These are phyloP conservation scores for Nakazawaea wyomingensis DNA, from an alignment of 805 yeast genomes.

Conservation along the genomic window DNA sequence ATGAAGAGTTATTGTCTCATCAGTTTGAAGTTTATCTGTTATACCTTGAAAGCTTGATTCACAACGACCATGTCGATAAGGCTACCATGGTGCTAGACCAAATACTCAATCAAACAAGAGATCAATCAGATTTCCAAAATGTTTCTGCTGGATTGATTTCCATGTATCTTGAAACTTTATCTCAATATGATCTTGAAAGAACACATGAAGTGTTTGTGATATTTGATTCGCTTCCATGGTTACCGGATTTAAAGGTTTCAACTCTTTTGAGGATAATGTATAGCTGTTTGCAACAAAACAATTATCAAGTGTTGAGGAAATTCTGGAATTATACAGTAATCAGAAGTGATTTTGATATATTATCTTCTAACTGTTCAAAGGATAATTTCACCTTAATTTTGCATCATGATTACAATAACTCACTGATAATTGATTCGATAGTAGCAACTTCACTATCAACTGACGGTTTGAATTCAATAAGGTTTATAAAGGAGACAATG, in stretches of 20 bases:
- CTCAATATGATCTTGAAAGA: conserved; percentile 18
- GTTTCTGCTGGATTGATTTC: conserved; percentile 18
- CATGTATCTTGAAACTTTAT: conserved; percentile 22
- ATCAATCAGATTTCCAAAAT: conserved; percentile 13
- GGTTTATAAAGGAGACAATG: conserved; percentile 24
- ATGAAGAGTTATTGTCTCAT: conserved; percentile 14
- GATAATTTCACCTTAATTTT: background rate
- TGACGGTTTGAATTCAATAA: conserved; percentile 20
- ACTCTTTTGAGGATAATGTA: conserved; percentile 23
- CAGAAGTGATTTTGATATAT: conserved; percentile 26
- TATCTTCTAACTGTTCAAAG: background rate
- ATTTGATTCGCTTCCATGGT: conserved; percentile 25
- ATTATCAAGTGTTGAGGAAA: conserved; percentile 19
- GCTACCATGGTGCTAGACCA: conserved; percentile 57
- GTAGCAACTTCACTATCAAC: conserved; percentile 5
- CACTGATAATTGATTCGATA: background rate
- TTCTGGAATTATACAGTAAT: conserved; percentile 27
- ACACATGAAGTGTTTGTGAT: conserved; percentile 22
- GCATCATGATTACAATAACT: background rate
- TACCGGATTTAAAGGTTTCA: conserved; percentile 28
- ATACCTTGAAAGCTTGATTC: conserved; percentile 47
- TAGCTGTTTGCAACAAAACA: conserved; percentile 17
- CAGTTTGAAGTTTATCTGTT: conserved; percentile 47
- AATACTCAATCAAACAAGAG: conserved; percentile 40
- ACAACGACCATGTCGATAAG: conserved; percentile 39